Evolutionary conservation across 192 early-diverging fungal genomes (phyloP), one percentile per base, ranked within the genome.

Genomic region (Pecoramyces ruminantium): DNA sequence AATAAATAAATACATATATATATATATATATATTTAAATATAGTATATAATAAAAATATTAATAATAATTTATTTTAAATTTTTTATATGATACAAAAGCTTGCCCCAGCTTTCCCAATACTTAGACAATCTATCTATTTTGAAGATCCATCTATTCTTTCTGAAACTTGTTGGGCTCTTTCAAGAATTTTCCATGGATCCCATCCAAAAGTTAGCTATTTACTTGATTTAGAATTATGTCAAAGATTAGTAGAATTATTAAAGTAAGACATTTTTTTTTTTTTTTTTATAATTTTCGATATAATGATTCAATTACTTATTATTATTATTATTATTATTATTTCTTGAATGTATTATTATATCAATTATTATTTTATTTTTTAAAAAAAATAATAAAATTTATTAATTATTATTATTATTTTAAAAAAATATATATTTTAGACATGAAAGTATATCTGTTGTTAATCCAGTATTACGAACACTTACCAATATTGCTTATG

Each of bases 401-500:
- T n/a, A n/a, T n/a, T n/a, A n/a, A n/a, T n/a, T n/a, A n/a, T n/a
- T n/a, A n/a, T n/a, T n/a, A n/a, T n/a, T n/a, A n/a, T n/a, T n/a
- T n/a, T n/a, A 40, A 13, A 40, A 40, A 40, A 14, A 40, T 40
- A 14, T 40, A 14, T 40, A 40, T 1, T 40, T 40, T 51, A 51
- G 42, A 67, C 21, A 67, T 67, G 25, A 67, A 9, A 67, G 25
- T 67, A n/a, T 67, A 67, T 67, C 51, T 5, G 51, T 67, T 27
- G 51, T 67, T 9, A 67, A 67, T 27, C 51, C 51, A 67, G 51
- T 67, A 67, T 67, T 67, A 67, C 51, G 97, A 96, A 96, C 97
- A 21, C 87, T 99, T 84, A 99, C 97, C 82, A 99, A 99, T 88
- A 99, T 99, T 85, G 97, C 97, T 14, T 98, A 96, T 2, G 97